Conservation (phyloP, 257 asterid species). For the Scutellaria minor region DNA sequence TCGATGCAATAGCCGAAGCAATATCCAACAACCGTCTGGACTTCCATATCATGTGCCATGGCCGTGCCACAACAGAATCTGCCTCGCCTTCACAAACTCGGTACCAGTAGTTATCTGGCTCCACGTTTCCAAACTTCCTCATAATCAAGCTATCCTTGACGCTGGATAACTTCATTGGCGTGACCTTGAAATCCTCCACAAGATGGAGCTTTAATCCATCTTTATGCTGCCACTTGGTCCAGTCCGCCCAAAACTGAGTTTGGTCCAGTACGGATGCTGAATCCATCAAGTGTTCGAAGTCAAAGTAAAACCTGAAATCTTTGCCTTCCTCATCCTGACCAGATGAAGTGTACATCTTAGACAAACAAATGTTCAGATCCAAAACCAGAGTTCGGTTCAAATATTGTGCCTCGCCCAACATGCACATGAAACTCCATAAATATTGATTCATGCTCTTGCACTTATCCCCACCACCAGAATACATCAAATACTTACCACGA, state of each 20-base stretch:
- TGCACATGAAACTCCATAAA: conserved; percentile 94
- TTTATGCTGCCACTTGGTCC: conserved; percentile 57
- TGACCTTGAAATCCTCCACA: conserved; percentile 57
- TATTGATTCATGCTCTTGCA: conserved; percentile 97
- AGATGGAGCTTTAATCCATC: conserved; percentile 53
- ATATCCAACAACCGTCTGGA: conserved; percentile 60
- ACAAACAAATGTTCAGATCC: conserved; percentile 80
- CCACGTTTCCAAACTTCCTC: conserved; percentile 70
- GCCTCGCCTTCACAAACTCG: conserved; percentile 74
- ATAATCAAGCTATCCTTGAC: conserved; percentile 55
- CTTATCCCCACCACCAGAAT: conserved; percentile 88
- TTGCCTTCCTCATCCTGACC: conserved; percentile 93
- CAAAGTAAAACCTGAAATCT: conserved; percentile 86
- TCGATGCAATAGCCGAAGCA: conserved; percentile 59
- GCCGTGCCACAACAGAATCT: conserved; percentile 55
- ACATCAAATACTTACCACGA: conserved; percentile 72
- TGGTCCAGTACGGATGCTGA: conserved; percentile 73
- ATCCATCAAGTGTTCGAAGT: conserved; percentile 91
- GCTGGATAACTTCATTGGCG: conserved; percentile 52
- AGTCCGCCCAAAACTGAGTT: conserved; percentile 62
- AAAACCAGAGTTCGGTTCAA: conserved; percentile 81
- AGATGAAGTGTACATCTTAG: conserved; percentile 77
- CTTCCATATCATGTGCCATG: conserved; percentile 68
- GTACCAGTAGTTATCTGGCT: conserved; percentile 75
- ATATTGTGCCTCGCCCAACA: conserved; percentile 92